Evolutionary conservation across 208 protist species (phyloP).

Genomic region (Wallacemonas sp.): DNA sequence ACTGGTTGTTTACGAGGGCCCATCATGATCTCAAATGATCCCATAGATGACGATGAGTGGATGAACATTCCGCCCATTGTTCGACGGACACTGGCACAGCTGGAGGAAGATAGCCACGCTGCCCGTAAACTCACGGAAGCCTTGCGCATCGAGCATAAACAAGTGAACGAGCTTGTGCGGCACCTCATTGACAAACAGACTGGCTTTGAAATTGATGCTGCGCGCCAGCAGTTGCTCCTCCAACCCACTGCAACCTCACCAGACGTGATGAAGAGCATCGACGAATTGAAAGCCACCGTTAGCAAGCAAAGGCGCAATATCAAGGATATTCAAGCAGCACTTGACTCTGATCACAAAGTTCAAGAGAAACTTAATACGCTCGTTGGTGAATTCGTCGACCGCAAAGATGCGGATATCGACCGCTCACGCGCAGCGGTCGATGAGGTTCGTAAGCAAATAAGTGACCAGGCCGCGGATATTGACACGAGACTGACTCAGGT

Average conservation of each 20-base stretch:
- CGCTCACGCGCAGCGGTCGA: not conserved
- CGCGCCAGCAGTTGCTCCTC: conserved; percentile 16
- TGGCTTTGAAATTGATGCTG: conserved; percentile 54
- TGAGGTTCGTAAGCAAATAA: not conserved
- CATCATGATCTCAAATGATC: conserved; percentile 29
- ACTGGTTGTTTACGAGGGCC: too few species aligned
- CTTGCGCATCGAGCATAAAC: conserved; percentile 45
- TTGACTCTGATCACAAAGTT: conserved; percentile 6
- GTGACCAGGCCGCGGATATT: not conserved
- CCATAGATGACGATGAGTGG: conserved; percentile 66
- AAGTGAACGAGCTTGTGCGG: conserved; percentile 40
- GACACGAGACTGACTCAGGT: not conserved
- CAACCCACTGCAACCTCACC: not conserved
- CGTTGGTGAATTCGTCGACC: not conserved
- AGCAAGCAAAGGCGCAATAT: conserved; percentile 4
- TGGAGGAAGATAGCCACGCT: conserved; percentile 51
- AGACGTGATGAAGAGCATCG: not conserved
- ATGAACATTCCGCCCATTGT: conserved; percentile 74
- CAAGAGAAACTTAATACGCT: conserved; percentile 11
- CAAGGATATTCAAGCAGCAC: conserved; percentile 3
- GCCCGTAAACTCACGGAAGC: conserved; percentile 29
- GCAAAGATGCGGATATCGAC: not conserved
- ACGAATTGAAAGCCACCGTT: not conserved
- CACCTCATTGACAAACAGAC: conserved; percentile 57
- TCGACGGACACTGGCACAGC: conserved; percentile 40